Conservation (phyloP, 805 yeast genomes). For the Wickerhamiella dianesei region DNA sequence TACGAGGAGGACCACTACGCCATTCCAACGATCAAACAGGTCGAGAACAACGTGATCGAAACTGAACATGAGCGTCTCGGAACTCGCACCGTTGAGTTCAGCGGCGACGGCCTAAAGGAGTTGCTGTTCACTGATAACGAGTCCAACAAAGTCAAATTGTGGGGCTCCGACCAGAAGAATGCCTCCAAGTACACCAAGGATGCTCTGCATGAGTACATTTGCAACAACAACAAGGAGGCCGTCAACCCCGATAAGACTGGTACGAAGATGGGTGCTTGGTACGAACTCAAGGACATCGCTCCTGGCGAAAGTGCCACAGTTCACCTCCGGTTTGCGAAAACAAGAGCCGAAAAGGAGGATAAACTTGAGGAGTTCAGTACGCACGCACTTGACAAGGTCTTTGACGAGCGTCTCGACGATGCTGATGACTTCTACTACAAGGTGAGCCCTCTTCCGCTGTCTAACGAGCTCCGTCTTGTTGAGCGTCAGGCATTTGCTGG, state of each 20-base stretch:
- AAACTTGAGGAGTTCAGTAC: too few relatives aligned
- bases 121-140: constrained; percentile 82
- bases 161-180: constrained; percentile 39
- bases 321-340: constrained; percentile 53
- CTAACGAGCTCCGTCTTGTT: constrained; percentile 63
- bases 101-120: constrained; percentile 24
- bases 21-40: constrained; percentile 28
- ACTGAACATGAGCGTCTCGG: constrained; percentile 62
- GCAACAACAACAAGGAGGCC: constrained; percentile 43
- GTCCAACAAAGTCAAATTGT: constrained; percentile 59
- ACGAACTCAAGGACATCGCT: constrained; percentile 65
- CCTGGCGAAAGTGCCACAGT: constrained; percentile 79
- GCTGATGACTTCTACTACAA: constrained; percentile 91
- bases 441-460: constrained; percentile 70
- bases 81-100: constrained; percentile 44
- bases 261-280: constrained; percentile 79
- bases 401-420: constrained; percentile 63
- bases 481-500: constrained; percentile 95
- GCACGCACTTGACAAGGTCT: constrained; percentile 54
- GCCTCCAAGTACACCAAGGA: constrained; percentile 58
- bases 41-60: constrained; percentile 36
- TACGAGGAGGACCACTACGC: constrained; percentile 24
- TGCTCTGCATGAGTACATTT: constrained; percentile 76
- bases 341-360: constrained; percentile 25
- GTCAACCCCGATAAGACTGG: constrained; percentile 62